Conservation (phyloP, 1,284 basidiomycete genomes). For the Ustilago hordei region DNA sequence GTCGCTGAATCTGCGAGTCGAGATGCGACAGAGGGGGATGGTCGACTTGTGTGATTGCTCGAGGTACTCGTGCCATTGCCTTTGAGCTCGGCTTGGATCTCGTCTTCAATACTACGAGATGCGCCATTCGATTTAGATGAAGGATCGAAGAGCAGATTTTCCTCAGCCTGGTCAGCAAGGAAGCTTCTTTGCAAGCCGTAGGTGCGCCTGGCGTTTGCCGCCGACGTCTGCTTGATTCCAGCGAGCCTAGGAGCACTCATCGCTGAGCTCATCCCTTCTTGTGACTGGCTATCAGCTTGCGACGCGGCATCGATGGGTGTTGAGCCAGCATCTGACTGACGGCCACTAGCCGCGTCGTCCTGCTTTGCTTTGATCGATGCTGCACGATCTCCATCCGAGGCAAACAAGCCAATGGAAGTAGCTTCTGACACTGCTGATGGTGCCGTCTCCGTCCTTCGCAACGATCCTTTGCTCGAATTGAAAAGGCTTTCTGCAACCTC, state of each 20-base stretch:
- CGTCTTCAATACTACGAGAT: slow-evolving; percentile 40
- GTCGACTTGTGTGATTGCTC: background rate
- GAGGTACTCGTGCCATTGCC: background rate
- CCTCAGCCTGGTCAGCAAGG: slow-evolving; percentile 43
- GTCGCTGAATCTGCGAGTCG: slow-evolving; percentile 2
- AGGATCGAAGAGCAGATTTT: slow-evolving; percentile 29
- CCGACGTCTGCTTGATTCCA: slow-evolving; percentile 44
- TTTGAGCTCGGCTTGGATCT: slow-evolving; percentile 44
- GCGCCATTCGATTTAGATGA: background rate
- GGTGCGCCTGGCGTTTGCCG: slow-evolving; percentile 43
- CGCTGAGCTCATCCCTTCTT: slow-evolving; percentile 14
- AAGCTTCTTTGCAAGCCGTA: slow-evolving; percentile 53
- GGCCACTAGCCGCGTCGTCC: slow-evolving; percentile 4
- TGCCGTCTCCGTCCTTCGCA: slow-evolving; percentile 41
- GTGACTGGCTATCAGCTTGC: slow-evolving; percentile 31
- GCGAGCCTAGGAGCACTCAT: slow-evolving; percentile 32
- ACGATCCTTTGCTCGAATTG: slow-evolving; percentile 21
- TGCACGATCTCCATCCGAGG: background rate
- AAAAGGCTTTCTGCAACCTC: slow-evolving; percentile 18
- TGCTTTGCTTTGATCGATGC: slow-evolving; percentile 1
- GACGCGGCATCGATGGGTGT: slow-evolving; percentile 9
- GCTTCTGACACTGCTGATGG: slow-evolving; percentile 21
- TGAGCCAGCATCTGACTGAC: slow-evolving; percentile 22
- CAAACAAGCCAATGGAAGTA: background rate
- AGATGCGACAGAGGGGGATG: background rate